Evolutionary conservation across 116 monocot species (phyloP), one percentile per base, ranked within the genome.

Genomic region (Papilionanthe hybrid): DNA sequence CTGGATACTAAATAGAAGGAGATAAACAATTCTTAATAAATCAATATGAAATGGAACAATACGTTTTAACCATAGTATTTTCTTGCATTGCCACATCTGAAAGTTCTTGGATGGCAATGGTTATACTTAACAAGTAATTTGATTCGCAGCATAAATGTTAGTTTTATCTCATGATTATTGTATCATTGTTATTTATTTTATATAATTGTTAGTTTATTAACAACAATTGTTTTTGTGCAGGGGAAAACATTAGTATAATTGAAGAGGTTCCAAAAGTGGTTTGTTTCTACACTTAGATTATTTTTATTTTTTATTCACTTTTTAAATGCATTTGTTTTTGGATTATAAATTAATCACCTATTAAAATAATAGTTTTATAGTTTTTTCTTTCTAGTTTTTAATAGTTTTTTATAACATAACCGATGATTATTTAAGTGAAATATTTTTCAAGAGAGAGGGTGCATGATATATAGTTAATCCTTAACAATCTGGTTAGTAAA

Each of bases 181-280:
- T 30, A 32, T 15, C 32, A 18, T 69, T 69, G 22, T 69, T 37
- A 32, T 37, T 15, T 11, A 25, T 69, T 25, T 49, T 49, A 25
- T 15, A 41, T 48, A 11, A 10, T 50, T 75, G 75, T 50, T 75
- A 49, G 5, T 75, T 47, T 47, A 75, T 49, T 75, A 49, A 75
- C 75, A 48, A 27, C 1, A 27, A 22, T 49, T 27, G 5, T 50
- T 28, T 75, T 37, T 50, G 23, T 50, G 49, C 75, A 50, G 49
- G 75, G 75, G 27, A 75, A 8, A 75, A 28, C 28, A 42, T 75
- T 17, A 50, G 13, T 75, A 13, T 13, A 50, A 75, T 13, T 75
- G 75, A 49, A 27, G 49, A 75, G 20, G 23, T 75, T 48, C 45
- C 45, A 45, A 5, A 45, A 45, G 45, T 75, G 49, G 75, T 75